A percentile compares a stretch with the other conserved stretches of the same genome.
These are phyloP conservation scores for Arthrobotrys megalospora DNA, from an alignment of 2,329 filamentous ascomycete genomes.

Conservation along the genomic window DNA sequence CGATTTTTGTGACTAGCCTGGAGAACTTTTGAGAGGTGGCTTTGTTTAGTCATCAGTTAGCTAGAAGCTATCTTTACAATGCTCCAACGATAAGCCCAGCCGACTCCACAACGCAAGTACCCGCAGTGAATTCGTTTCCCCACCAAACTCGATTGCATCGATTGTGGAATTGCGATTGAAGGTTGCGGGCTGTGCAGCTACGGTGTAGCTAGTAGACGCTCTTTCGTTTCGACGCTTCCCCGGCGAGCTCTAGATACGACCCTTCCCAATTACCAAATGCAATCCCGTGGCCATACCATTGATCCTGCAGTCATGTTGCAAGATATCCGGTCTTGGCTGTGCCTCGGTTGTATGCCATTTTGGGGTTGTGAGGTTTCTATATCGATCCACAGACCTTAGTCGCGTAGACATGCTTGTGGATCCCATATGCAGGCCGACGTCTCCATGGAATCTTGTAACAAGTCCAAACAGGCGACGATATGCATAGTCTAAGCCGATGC, in stretches of 20 bases:
- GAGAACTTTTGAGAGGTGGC: slow-evolving; percentile 1
- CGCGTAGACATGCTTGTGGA: slow-evolving; percentile 22
- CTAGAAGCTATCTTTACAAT: neutral
- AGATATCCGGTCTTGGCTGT: slow-evolving; percentile 24
- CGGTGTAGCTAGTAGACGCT: slow-evolving; percentile 32
- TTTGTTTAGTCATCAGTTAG: slow-evolving; percentile 56
- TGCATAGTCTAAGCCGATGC: slow-evolving; percentile 37
- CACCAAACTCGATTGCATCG: neutral
- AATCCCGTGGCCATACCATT: neutral
- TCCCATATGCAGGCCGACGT: slow-evolving; percentile 23
- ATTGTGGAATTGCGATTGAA: slow-evolving; percentile 1
- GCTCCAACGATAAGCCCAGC: neutral
- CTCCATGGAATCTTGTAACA: slow-evolving; percentile 21
- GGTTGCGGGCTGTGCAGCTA: slow-evolving; percentile 37
- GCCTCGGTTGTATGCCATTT: slow-evolving; percentile 4
- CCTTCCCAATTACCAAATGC: slow-evolving; percentile 29
- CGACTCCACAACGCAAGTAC: slow-evolving; percentile 32
- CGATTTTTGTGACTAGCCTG: neutral
- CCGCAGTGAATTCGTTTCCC: neutral
- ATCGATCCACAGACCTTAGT: slow-evolving; percentile 33
- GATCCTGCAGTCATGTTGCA: slow-evolving; percentile 45
- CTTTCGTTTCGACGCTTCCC: slow-evolving; percentile 30
- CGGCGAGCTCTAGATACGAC: slow-evolving; percentile 12
- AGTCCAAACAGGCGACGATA: slow-evolving; percentile 12
- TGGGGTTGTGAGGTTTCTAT: slow-evolving; percentile 30